phyloP scores from a whole-genome alignment of 176 grass and related monocot genomes.

The Cenchrus fungigraminus region DNA sequence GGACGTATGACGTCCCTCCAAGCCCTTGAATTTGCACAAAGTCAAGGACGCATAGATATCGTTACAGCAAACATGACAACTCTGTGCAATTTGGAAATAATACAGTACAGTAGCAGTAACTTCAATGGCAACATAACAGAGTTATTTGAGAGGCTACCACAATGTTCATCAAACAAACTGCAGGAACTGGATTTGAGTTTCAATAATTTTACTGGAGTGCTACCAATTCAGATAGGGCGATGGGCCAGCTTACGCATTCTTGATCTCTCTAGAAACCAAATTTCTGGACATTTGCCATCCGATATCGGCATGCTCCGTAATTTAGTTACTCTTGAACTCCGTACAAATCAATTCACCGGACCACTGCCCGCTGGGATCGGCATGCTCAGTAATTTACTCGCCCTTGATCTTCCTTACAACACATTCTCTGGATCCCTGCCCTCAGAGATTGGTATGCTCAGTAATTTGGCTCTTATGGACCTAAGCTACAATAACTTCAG shows the following conservation, averaged over 20 bases:
- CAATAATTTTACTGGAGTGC: conserved; percentile 14
- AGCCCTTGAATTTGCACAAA: neutral
- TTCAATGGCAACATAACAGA: conserved; percentile 2
- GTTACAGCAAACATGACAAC: neutral
- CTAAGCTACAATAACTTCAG: no score
- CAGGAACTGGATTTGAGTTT: neutral
- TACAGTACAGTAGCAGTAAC: neutral
- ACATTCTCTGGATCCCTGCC: neutral
- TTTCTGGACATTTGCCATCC: no score
- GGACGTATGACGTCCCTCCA: neutral
- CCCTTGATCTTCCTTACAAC: neutral
- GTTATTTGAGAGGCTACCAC: neutral
- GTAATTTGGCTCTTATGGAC: no score
- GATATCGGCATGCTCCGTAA: no score
- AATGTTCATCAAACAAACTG: no score
- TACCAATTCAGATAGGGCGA: conserved; percentile 26
- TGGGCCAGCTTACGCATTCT: neutral
- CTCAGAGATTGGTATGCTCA: no score
- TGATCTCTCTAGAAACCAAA: no score
- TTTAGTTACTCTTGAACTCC: neutral
- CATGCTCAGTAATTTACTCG: neutral
- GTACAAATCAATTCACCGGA: neutral
- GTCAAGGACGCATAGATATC: neutral
- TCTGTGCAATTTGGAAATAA: conserved; percentile 21
- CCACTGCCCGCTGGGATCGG: neutral